Conservation (phyloP, 495 filamentous ascomycete genomes). For the Penicillium riverlandense region DNA sequence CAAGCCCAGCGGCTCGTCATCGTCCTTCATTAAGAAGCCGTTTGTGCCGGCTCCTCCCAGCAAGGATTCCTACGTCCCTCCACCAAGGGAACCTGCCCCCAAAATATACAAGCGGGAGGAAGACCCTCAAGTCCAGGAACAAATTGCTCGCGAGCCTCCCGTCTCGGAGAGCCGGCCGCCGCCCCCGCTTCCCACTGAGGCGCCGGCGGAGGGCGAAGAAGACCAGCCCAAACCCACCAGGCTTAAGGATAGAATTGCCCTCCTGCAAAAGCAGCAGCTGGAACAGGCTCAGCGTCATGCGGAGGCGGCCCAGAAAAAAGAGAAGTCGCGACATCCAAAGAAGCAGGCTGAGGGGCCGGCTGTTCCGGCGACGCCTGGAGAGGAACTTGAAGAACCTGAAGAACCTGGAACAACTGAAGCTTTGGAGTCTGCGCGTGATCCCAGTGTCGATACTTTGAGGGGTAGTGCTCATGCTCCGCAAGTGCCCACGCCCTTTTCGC, state of each 20-base stretch:
- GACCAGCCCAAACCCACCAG: constrained; percentile 84
- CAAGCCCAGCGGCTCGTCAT: constrained; percentile 61
- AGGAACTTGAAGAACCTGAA: constrained; percentile 29
- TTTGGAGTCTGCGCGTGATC: constrained; percentile 31
- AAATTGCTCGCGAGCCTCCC: constrained; percentile 35
- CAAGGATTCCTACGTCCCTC: constrained; percentile 83
- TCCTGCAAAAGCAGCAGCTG: constrained; percentile 88
- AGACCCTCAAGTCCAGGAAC: constrained; percentile 72
- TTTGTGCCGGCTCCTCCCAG: constrained; percentile 95
- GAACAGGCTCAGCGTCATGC: constrained; percentile 78
- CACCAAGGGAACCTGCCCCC: constrained; percentile 56
- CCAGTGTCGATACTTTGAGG: constrained; percentile 51
- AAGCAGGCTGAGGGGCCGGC: constrained; percentile 42
- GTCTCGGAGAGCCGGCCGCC: constrained; percentile 48
- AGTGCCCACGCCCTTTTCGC: constrained; percentile 33
- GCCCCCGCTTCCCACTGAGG: constrained; percentile 40
- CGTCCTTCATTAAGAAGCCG: constrained; percentile 91
- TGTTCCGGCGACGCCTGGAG: constrained; percentile 9
- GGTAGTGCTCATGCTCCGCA: constrained; percentile 35
- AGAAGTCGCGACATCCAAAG: constrained; percentile 76
- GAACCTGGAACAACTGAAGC: constrained; percentile 42
- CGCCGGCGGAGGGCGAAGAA: constrained; percentile 49
- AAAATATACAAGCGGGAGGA: constrained; percentile 85
- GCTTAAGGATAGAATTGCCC: constrained; percentile 87
- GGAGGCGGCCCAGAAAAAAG: constrained; percentile 73